Conservation (phyloP, 352 stramenopile species). For the Peronospora farinosa region DNA sequence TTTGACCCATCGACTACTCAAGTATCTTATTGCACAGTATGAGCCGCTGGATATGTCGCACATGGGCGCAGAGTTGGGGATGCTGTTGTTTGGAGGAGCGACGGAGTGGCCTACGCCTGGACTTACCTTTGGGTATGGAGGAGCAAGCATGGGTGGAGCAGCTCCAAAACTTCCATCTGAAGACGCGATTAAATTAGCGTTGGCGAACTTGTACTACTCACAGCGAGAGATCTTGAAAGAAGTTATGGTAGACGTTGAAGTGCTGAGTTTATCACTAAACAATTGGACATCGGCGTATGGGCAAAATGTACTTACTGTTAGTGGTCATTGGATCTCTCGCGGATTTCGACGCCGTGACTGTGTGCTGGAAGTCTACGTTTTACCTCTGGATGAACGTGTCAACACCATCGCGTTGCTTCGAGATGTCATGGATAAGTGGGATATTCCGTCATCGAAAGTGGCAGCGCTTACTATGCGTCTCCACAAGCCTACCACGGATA, state of each 20-base stretch:
- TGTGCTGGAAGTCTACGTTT: conserved; percentile 69
- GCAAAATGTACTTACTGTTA: conserved; percentile 74
- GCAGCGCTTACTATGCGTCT: conserved; percentile 64
- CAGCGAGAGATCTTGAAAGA: conserved; percentile 78
- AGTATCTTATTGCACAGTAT: conserved; percentile 75
- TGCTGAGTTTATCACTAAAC: conserved; percentile 69
- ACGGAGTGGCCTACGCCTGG: conserved; percentile 24
- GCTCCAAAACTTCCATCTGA: conserved; percentile 47
- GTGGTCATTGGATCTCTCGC: conserved; percentile 71
- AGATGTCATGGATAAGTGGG: conserved; percentile 81
- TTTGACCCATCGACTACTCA: conserved; percentile 51
- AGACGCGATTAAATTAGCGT: conserved; percentile 61
- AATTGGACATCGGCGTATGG: conserved; percentile 78
- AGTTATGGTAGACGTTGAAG: conserved; percentile 64
- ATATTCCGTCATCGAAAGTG: conserved; percentile 64
- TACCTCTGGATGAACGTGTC: conserved; percentile 66
- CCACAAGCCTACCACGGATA: conserved; percentile 20
- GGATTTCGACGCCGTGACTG: conserved; percentile 70
- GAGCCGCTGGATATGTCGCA: conserved; percentile 63
- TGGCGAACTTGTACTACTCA: conserved; percentile 75
- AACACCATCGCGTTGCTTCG: conserved; percentile 73
- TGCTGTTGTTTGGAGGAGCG: conserved; percentile 46
- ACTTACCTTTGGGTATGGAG: conserved; percentile 23
- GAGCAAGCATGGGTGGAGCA: conserved; percentile 10
- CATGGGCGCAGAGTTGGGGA: conserved; percentile 54